Conservation (phyloP, 306 rosid species). For the Trifolium subterraneum region DNA sequence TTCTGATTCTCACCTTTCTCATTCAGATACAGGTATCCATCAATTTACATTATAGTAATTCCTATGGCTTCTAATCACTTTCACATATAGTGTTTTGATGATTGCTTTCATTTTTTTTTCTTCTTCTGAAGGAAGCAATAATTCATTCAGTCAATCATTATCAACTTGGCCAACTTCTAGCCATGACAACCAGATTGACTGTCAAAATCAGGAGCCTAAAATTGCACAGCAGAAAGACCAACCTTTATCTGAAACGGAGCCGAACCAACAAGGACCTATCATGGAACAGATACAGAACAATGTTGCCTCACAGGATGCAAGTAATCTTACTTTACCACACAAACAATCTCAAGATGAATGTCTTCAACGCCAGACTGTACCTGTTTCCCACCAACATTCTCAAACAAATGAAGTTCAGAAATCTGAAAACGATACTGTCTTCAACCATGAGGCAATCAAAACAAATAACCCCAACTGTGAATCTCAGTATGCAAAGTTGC, state of each 20-base stretch:
- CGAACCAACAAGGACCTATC: conserved; percentile 54
- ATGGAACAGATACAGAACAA: conserved; percentile 54
- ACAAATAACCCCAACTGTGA: conserved; percentile 57
- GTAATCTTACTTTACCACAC: conserved; percentile 48
- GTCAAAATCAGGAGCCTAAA: conserved; percentile 62
- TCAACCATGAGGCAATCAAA: conserved; percentile 55
- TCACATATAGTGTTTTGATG: conserved; percentile 3
- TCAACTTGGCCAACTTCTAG: conserved; percentile 50
- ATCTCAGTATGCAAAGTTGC: conserved; percentile 82
- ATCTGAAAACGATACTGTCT: conserved; percentile 56
- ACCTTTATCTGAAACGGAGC: conserved; percentile 62
- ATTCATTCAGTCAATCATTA: conserved; percentile 59
- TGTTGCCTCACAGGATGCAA: conserved; percentile 52
- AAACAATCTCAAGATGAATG: conserved; percentile 65
- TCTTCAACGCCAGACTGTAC: conserved; percentile 52
- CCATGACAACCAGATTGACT: conserved; percentile 53
- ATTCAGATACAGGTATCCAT: conserved; percentile 53
- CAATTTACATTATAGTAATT: conserved; percentile 17
- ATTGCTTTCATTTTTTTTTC: conserved; percentile 47
- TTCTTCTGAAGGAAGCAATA: conserved; percentile 64
- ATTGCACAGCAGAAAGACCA: conserved; percentile 57
- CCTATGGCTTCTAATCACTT: conserved; percentile 28
- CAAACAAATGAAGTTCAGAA: conserved; percentile 54
- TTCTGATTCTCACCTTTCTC: conserved; percentile 60
- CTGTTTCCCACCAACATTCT: conserved; percentile 60